Evolutionary conservation across 2,329 filamentous ascomycete genomes (phyloP).

Genomic region (Emergomyces africanus): DNA sequence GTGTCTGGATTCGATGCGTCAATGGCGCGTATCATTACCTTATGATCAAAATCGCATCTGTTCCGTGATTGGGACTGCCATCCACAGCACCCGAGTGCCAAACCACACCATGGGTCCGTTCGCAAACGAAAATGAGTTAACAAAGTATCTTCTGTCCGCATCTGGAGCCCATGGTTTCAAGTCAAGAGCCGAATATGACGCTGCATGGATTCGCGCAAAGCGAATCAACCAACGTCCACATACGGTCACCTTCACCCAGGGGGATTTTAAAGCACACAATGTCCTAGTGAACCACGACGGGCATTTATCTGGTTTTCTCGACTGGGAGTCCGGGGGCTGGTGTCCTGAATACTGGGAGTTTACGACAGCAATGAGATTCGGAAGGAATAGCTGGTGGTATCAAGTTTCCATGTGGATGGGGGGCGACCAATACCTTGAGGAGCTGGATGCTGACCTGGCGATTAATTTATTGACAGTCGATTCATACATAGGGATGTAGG

Average conservation of each 20-base stretch:
- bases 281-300: slow-evolving; percentile 12
- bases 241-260: slow-evolving; percentile 16
- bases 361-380: too few relatives aligned
- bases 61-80: slow-evolving; percentile 19
- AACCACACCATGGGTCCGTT: slow-evolving; percentile 22
- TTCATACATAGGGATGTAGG: too few relatives aligned
- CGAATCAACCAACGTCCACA: slow-evolving; percentile 7
- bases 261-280: slow-evolving; percentile 15
- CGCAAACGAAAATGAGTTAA: slow-evolving; percentile 15
- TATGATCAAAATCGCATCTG: slow-evolving; percentile 16
- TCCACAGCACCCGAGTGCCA: slow-evolving; percentile 23
- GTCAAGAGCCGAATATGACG: slow-evolving; percentile 16
- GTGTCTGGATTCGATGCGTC: slow-evolving; percentile 24
- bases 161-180: slow-evolving; percentile 19
- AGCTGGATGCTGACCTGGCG: too few relatives aligned
- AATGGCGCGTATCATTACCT: slow-evolving; percentile 13
- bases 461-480: too few relatives aligned
- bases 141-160: slow-evolving; percentile 18
- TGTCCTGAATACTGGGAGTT: too few relatives aligned
- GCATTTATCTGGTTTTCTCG: slow-evolving; percentile 16
- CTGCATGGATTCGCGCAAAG: slow-evolving; percentile 15
- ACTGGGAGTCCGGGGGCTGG: slow-evolving; percentile 17
- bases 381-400: too few relatives aligned
- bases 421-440: too few relatives aligned
- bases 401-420: too few relatives aligned